Percentiles rank a stretch among this genome's conserved stretches.
Conservation (phyloP, 192 early-diverging fungal genomes). For the Coemansia sp. region DNA sequence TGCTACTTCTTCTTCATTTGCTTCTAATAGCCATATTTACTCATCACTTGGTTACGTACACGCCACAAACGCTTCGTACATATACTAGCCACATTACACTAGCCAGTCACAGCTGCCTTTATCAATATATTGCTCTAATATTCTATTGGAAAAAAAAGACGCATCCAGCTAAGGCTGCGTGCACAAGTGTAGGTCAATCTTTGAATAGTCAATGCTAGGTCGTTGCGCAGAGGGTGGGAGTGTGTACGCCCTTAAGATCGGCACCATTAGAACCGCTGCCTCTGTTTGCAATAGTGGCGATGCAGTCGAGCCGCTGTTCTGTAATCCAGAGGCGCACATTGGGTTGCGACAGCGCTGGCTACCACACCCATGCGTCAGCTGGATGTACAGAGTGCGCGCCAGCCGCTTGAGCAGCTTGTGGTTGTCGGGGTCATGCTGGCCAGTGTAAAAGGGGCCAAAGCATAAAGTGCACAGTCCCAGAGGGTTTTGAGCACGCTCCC, state of each 20-base stretch:
- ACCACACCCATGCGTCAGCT: slow-evolving; percentile 81
- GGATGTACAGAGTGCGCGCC: slow-evolving; percentile 69
- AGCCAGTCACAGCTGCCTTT: not conserved
- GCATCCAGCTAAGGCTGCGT: not conserved
- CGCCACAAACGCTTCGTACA: not conserved
- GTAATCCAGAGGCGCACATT: slow-evolving; percentile 45
- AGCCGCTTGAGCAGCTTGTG: slow-evolving; percentile 75
- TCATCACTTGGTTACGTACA: not conserved
- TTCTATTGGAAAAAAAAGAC: not conserved
- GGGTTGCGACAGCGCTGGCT: slow-evolving; percentile 68
- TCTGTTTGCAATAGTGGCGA: slow-evolving; percentile 18
- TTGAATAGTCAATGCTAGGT: slow-evolving; percentile 20
- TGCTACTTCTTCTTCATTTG: slow-evolving; percentile 40
- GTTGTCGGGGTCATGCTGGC: slow-evolving; percentile 75
- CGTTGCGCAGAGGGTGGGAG: slow-evolving; percentile 12
- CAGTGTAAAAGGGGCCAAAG: slow-evolving; percentile 81
- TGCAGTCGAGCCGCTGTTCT: not conserved
- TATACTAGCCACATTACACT: not conserved
- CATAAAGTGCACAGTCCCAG: slow-evolving; percentile 75
- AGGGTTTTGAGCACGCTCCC: slow-evolving; percentile 59
- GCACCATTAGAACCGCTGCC: slow-evolving; percentile 32
- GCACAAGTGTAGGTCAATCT: slow-evolving; percentile 46
- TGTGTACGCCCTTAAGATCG: slow-evolving; percentile 37
- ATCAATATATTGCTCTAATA: not conserved
- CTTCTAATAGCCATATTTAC: slow-evolving; percentile 16